phyloP scores from a whole-genome alignment of 345 rosid species.

The Geranium rotundifolium region DNA sequence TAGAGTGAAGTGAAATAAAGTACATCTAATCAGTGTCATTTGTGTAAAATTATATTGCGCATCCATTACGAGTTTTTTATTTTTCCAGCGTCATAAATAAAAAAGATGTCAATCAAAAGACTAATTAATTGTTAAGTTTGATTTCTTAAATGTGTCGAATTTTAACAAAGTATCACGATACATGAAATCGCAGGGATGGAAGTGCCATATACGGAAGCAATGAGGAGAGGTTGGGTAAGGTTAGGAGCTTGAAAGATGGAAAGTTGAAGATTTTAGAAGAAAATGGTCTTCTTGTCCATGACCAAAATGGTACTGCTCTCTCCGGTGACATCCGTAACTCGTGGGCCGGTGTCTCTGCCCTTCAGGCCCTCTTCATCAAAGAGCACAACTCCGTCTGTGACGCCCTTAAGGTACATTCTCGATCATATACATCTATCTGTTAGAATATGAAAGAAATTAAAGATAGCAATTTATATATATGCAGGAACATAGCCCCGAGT shows the following conservation, averaged over 20 bases:
- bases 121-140: no score
- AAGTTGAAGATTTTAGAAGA: conserved; percentile 42
- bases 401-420: conserved; percentile 47
- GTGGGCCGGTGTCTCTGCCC: conserved; percentile 69
- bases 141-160: neutral
- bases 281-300: conserved; percentile 40
- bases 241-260: conserved; percentile 67
- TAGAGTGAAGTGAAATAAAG: no score
- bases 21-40: no score
- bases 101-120: no score
- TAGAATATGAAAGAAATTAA: no score
- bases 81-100: no score
- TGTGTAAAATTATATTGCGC: no score
- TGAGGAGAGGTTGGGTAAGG: conserved; percentile 50
- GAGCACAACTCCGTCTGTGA: conserved; percentile 65
- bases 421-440: no score
- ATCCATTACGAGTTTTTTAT: no score
- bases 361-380: conserved; percentile 58
- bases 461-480: no score
- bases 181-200: conserved; percentile 43
- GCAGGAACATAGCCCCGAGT: conserved; percentile 38
- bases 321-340: conserved; percentile 71
- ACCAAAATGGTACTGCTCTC: conserved; percentile 46
- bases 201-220: conserved; percentile 70
- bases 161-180: neutral